These are phyloP conservation scores for Penicillium griseofulvum DNA, from an alignment of 2,329 filamentous ascomycete species.

Conservation along the genomic window DNA sequence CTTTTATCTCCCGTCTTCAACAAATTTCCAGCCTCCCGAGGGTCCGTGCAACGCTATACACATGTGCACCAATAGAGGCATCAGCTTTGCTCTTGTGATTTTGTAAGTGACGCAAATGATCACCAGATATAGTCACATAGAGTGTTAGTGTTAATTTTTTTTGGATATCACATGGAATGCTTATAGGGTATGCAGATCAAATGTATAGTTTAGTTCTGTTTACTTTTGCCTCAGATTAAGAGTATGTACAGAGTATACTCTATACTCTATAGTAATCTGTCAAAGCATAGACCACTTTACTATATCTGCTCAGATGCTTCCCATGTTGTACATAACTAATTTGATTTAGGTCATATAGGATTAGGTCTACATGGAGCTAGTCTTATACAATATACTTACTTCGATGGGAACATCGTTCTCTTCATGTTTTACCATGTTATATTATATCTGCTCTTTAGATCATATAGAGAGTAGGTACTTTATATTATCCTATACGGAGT, in stretches of 20 bases:
- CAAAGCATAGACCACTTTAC: too few species aligned
- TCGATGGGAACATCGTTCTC: not conserved
- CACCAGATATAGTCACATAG: constrained; percentile 13
- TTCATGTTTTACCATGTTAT: not conserved
- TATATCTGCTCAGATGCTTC: too few species aligned
- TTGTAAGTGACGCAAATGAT: constrained; percentile 20
- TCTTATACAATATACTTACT: not conserved
- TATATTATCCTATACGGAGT: too few species aligned
- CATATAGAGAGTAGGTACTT: too few species aligned
- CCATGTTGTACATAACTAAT: too few species aligned
- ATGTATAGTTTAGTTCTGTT: too few species aligned
- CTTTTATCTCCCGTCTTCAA: not conserved
- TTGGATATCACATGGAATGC: not conserved
- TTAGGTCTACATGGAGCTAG: not conserved
- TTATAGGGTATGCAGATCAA: too few species aligned
- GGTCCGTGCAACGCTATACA: constrained; percentile 14
- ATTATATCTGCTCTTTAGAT: too few species aligned
- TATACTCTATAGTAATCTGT: too few species aligned
- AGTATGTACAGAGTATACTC: too few species aligned
- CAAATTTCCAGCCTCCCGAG: not conserved
- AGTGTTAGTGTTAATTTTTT: not conserved
- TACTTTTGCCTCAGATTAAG: too few species aligned
- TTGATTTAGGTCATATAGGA: not conserved
- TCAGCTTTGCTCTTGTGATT: constrained; percentile 13
- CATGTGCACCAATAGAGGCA: constrained; percentile 11